These are phyloP conservation scores for Penicillium lagena DNA, from an alignment of 495 filamentous ascomycete genomes.

Conservation along the genomic window DNA sequence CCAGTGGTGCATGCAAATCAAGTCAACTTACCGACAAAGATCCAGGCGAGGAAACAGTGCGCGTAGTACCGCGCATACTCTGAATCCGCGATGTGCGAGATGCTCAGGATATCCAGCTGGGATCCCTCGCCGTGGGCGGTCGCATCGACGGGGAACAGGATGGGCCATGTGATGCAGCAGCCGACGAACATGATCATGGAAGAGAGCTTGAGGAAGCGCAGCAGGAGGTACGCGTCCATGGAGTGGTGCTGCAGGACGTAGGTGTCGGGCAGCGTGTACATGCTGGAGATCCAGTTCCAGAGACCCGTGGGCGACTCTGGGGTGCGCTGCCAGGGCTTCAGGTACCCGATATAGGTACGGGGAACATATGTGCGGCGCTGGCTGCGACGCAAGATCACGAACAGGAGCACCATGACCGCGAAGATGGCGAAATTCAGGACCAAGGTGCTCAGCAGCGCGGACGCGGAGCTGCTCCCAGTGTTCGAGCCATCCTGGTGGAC, in stretches of 20 bases:
- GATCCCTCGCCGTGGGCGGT: conserved; percentile 55
- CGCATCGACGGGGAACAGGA: conserved; percentile 80
- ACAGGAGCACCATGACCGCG: conserved; percentile 61
- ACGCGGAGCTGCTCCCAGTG: conserved; percentile 38
- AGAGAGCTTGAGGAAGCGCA: conserved; percentile 75
- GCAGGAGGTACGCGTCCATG: conserved; percentile 80
- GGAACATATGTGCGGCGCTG: conserved; percentile 79
- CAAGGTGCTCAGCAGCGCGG: conserved; percentile 63
- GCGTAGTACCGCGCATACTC: conserved; percentile 66
- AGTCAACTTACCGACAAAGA: conserved; percentile 58
- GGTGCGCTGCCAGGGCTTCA: conserved; percentile 62
- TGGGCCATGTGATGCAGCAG: conserved; percentile 72
- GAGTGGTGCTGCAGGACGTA: conserved; percentile 85
- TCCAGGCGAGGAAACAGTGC: conserved; percentile 63
- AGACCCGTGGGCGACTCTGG: conserved; percentile 61
- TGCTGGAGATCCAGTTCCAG: conserved; percentile 68
- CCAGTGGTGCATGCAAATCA: neutral
- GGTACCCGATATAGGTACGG: conserved; percentile 73
- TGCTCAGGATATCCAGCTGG: conserved; percentile 74
- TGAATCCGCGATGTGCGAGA: conserved; percentile 56
- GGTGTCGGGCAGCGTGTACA: conserved; percentile 74
- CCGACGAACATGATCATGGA: conserved; percentile 73
- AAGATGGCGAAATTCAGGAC: conserved; percentile 47
- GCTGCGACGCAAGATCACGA: conserved; percentile 68
- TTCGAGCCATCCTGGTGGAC: conserved; percentile 10